Evolutionary conservation across 2,329 filamentous ascomycete genomes (phyloP).

Genomic region (Aquanectria penicillioides): DNA sequence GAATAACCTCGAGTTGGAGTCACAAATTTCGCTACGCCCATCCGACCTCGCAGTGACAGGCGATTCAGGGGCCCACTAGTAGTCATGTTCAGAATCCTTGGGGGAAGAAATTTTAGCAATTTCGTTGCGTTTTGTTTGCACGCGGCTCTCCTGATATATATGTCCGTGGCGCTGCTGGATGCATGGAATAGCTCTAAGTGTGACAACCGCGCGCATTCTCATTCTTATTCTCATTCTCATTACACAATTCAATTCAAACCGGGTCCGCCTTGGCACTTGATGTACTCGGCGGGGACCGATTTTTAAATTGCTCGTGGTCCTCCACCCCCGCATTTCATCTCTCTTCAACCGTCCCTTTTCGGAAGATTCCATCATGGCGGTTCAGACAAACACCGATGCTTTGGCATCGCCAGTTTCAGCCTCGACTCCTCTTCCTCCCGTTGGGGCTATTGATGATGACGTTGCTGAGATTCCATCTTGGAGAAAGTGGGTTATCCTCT

Average conservation of each 20-base stretch:
- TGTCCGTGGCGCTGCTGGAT: not conserved
- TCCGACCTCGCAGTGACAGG: conserved; percentile 18
- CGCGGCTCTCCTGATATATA: conserved; percentile 9
- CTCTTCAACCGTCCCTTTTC: not conserved
- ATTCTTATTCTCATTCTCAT: not conserved
- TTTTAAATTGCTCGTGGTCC: not conserved
- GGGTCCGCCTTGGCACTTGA: not conserved
- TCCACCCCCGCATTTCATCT: conserved; percentile 3
- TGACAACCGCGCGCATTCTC: too few relatives aligned
- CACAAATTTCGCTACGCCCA: not conserved
- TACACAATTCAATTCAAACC: too few relatives aligned
- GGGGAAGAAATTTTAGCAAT: not conserved
- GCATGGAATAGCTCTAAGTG: too few relatives aligned
- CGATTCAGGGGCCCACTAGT: conserved; percentile 8
- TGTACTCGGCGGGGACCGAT: not conserved
- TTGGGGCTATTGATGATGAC: conserved; percentile 32
- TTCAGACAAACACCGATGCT: conserved; percentile 20
- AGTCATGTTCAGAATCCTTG: not conserved
- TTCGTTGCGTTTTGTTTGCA: not conserved
- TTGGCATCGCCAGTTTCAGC: conserved; percentile 6
- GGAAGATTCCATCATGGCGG: conserved; percentile 17
- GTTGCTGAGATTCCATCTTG: conserved; percentile 32
- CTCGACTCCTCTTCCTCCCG: conserved; percentile 6
- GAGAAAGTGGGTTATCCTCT: conserved; percentile 42
- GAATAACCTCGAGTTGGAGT: conserved; percentile 20